Evolutionary conservation across 1,139 yeast species (phyloP).

Genomic region (Sugiyamaella castrensis): DNA sequence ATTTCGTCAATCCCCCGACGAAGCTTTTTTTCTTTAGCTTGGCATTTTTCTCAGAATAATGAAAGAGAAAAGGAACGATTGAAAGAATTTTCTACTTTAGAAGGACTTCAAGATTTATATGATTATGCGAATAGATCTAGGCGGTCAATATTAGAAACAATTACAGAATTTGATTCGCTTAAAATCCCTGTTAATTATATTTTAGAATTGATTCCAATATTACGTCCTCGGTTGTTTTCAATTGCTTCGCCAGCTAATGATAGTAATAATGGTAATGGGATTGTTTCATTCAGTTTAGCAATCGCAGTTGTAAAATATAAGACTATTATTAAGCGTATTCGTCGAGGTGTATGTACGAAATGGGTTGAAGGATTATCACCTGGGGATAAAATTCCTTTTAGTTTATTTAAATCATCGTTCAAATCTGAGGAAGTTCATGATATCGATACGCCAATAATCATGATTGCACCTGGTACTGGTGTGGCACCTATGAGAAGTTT

Average conservation of each 20-base stretch:
- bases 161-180: conserved; percentile 74
- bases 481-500: conserved; percentile 82
- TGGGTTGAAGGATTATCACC: conserved; percentile 57
- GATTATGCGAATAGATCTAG: conserved; percentile 91
- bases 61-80: conserved; percentile 72
- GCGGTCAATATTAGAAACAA: conserved; percentile 77
- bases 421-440: conserved; percentile 25
- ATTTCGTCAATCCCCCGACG: conserved; percentile 79
- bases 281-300: conserved; percentile 54
- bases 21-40: conserved; percentile 60
- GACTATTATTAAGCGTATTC: conserved; percentile 69
- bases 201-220: conserved; percentile 71
- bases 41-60: conserved; percentile 67
- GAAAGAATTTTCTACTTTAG: conserved; percentile 66
- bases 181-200: conserved; percentile 70
- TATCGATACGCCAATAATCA: conserved; percentile 51
- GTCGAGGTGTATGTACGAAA: conserved; percentile 81
- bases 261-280: conserved; percentile 5
- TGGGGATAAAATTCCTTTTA: conserved; percentile 54
- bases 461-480: conserved; percentile 92
- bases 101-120: conserved; percentile 67
- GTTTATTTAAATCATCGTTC: conserved; percentile 47
- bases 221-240: conserved; percentile 79
- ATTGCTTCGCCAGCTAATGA: conserved; percentile 57
- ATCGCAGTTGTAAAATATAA: conserved; percentile 84